Conservation (phyloP, 129 eudicot genomes). For the Apium graveolens region DNA sequence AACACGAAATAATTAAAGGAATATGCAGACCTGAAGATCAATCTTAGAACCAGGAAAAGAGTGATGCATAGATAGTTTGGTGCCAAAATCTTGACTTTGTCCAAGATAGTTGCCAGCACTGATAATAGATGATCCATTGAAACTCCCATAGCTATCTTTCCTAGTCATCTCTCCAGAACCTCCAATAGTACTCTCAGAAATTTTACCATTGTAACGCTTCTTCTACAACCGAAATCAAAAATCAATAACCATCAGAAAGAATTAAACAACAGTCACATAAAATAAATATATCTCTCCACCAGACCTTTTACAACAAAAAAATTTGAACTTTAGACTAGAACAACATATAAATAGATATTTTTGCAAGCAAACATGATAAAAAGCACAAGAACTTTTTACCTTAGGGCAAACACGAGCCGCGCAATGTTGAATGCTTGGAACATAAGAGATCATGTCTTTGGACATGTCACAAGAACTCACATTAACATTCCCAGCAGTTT, state of each 20-base stretch:
- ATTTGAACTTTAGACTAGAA: too few species aligned
- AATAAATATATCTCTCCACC: neutral
- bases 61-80: neutral
- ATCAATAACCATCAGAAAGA: neutral
- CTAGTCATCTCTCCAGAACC: neutral
- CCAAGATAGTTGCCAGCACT: conserved; percentile 11
- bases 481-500: conserved; percentile 7
- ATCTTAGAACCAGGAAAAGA: neutral
- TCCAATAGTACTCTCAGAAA: conserved; percentile 9
- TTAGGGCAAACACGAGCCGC: conserved; percentile 37
- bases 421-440: conserved; percentile 27
- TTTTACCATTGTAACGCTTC: conserved; percentile 38
- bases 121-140: conserved; percentile 5
- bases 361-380: neutral
- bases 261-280: neutral
- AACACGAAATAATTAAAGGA: neutral
- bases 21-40: neutral
- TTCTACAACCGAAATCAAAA: conserved; percentile 26
- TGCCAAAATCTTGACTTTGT: conserved; percentile 3
- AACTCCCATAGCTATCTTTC: conserved; percentile 13
- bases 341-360: too few species aligned
- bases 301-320: neutral
- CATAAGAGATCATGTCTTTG: conserved; percentile 45
- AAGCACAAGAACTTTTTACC: conserved; percentile 23
- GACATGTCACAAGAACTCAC: conserved; percentile 18